These are phyloP conservation scores for Clavariopsis aquatica DNA, from an alignment of 495 filamentous ascomycete genomes.

Conservation along the genomic window DNA sequence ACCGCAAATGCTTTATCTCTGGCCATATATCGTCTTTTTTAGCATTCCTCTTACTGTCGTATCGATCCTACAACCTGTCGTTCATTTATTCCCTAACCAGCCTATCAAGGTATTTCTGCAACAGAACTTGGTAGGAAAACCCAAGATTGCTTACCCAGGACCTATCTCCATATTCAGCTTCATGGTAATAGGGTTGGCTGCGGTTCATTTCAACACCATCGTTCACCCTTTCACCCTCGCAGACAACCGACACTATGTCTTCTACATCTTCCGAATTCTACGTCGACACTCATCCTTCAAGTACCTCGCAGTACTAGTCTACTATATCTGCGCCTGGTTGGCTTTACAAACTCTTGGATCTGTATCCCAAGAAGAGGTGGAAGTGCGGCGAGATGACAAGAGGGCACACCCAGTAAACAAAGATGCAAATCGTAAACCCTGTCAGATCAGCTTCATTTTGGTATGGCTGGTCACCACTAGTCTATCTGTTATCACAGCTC, in stretches of 20 bases:
- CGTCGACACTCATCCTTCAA: conserved; percentile 61
- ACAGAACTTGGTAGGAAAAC: conserved; percentile 41
- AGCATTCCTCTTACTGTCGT: conserved; percentile 74
- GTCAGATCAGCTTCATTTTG: conserved; percentile 57
- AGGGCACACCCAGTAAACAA: conserved; percentile 44
- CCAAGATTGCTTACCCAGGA: conserved; percentile 42
- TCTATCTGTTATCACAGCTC: conserved; percentile 79
- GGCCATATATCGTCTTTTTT: conserved; percentile 86
- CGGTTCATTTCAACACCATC: conserved; percentile 82
- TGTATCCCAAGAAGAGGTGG: conserved; percentile 3
- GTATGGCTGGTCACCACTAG: conserved; percentile 72
- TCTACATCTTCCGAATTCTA: conserved; percentile 90
- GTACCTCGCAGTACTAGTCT: conserved; percentile 67
- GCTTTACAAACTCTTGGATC: conserved; percentile 58
- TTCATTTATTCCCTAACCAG: conserved; percentile 20
- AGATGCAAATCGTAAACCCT: conserved; percentile 35
- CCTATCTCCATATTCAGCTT: conserved; percentile 45
- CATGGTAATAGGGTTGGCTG: conserved; percentile 53
- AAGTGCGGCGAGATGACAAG: conserved; percentile 2
- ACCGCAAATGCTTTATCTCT: conserved; percentile 92
- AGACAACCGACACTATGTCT: conserved; percentile 95
- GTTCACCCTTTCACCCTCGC: conserved; percentile 95
- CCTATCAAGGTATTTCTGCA: conserved; percentile 18
- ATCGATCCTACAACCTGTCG: conserved; percentile 43
- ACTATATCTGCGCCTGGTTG: conserved; percentile 62